Conservation (phyloP, 148 eudicot species). For the Bassia scoparia region DNA sequence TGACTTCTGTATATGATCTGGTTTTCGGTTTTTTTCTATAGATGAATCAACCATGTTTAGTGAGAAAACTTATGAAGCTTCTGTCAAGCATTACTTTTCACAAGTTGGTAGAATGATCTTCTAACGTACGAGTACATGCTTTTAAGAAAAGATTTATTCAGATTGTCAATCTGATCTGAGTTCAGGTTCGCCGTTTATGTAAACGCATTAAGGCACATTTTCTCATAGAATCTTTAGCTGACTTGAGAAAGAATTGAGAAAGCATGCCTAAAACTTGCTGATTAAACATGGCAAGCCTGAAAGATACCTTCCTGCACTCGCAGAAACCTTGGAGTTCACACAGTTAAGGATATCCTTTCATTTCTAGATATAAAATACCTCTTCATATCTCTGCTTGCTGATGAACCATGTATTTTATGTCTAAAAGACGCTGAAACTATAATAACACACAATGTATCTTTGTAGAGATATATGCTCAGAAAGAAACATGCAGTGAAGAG, state of each 20-base stretch:
- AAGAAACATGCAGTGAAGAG: constrained; percentile 97
- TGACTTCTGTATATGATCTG: no score
- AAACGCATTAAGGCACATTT: constrained; percentile 78
- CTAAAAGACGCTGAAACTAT: not conserved
- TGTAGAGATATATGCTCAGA: constrained; percentile 73
- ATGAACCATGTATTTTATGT: not conserved
- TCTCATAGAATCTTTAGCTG: constrained; percentile 70
- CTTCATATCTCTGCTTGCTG: not conserved
- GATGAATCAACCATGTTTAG: no score
- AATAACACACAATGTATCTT: constrained; percentile 9
- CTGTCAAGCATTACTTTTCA: not conserved
- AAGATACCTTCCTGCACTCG: constrained; percentile 66
- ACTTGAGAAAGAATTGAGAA: constrained; percentile 64
- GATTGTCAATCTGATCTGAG: not conserved
- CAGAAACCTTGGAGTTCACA: constrained; percentile 62
- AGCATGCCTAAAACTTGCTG: constrained; percentile 61
- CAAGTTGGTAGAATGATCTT: no score
- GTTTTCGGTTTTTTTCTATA: no score
- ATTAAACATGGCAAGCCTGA: constrained; percentile 82
- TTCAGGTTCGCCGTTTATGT: constrained; percentile 5
- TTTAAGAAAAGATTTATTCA: not conserved
- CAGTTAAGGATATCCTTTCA: constrained; percentile 47
- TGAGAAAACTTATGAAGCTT: not conserved
- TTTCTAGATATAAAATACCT: not conserved
- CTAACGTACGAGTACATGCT: no score